Evolutionary conservation across 192 early-diverging fungal species (phyloP), one percentile per base, ranked within the genome.

Genomic region (Phycomyces blakesleeanus): DNA sequence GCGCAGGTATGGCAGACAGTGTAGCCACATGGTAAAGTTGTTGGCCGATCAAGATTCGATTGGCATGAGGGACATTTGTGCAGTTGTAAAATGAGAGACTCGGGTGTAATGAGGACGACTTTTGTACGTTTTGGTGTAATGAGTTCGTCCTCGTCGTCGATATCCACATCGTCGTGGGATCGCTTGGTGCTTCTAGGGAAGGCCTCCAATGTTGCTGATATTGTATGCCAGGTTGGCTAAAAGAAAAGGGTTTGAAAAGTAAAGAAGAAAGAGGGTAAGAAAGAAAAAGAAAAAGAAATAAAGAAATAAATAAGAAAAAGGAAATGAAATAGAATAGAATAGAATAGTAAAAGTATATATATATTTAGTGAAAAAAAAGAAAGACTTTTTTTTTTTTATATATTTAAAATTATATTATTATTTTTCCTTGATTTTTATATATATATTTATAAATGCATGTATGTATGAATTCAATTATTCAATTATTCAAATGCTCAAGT

Each of bases 11-110:
- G 57, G 59, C 78, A 80, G 39, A 73, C 59, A 1, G 72, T 65
- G 34, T 75, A 70, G n/a, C 78, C 78, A 10, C 78, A 80, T 4
- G 78, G 67, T 0, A 80, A 60, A 14, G 78, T 80, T 39, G 69
- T 20, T 2, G 78, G 78, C 12, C 62, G 69, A 10, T 63, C 54
- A 2, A 80, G 44, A 15, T 68, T 58, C n/a, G 51, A 34, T 22
- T 71, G 57, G 53, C 78, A 80, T 34, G 44, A 50, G 8, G 68
- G 66, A 57, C 78, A 80, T 42, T 74, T 64, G 5, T 68, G 61
- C 3, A 63, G 26, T 25, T 41, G 25, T 9, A 38, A 10, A 51
- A 22, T 62, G 61, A n/a, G 40, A 50, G 37, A 54, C 56, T 51
- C 67, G 51, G 49, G 55, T 52, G 29, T 60, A 51, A 39, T 34